Evolutionary conservation across 148 eudicot genomes (phyloP), one percentile per base, ranked within the genome.

Genomic region (Polygonum maritimum): DNA sequence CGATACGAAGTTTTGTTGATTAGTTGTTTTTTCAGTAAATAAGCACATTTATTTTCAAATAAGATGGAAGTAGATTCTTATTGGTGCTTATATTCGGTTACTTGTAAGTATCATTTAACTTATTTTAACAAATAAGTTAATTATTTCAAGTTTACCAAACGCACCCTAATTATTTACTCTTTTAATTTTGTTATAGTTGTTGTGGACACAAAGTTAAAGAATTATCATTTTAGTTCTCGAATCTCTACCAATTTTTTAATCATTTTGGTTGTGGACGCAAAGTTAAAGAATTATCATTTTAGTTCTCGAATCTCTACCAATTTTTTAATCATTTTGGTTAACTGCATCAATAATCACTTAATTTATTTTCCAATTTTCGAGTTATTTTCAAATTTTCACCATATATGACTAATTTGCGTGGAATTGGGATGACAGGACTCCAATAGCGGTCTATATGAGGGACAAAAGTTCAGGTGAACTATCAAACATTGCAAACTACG

Each of bases 401-500:
- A 52, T 52, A 52, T 18, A 21, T 52, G 11, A 52, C 58, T 21
- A 8, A 58, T 21, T 22, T 63, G n/a, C 35, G 39, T 63, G 39
- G 7, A 63, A 48, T 65, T 16, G 11, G 73, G 57, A 19, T 78
- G 36, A 26, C 89, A 89, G 94, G 89, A 85, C 89, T 2, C 80
- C 87, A 3, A 87, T 92, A 72, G 82, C 85, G 5, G 97, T 92
- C 39, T 87, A 83, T 70, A 86, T 78, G 97, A 62, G 82, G 52
- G 88, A 87, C 60, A 82, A 71, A 80, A 83, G 84, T 49, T 79
- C 90, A 4, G 78, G 84, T 21, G 71, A 73, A 44, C 76, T 91
- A 79, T 80, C 73, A 19, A 87, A 89, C 48, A 82, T 89, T 69
- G 85, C 97, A 75, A 82, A 82, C 48, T 91, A 91, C 36, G 94